These are phyloP conservation scores for Lachancea nothofagi DNA, from an alignment of 805 yeast genomes.

Conservation along the genomic window DNA sequence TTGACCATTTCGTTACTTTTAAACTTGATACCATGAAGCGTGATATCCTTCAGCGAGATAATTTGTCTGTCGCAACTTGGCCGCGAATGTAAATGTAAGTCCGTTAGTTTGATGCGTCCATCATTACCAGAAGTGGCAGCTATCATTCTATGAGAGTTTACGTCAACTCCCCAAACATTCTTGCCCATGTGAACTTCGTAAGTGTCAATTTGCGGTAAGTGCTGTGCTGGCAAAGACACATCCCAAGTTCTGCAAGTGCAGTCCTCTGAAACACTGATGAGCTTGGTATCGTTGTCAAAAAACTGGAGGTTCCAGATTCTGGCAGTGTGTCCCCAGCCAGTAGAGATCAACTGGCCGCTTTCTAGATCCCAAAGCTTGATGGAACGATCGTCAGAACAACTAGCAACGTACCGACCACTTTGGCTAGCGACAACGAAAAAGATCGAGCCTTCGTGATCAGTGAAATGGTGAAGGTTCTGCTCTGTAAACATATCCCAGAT, in stretches of 20 bases:
- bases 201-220: constrained; percentile 32
- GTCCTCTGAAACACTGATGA: constrained; percentile 80
- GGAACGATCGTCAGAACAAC: constrained; percentile 94
- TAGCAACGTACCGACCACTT: constrained; percentile 50
- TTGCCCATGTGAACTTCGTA: constrained; percentile 77
- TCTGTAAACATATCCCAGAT: constrained; percentile 59
- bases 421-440: constrained; percentile 67
- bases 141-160: constrained; percentile 39
- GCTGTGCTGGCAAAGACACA: constrained; percentile 23
- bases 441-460: constrained; percentile 86
- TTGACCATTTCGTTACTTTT: constrained; percentile 53
- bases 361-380: constrained; percentile 65
- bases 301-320: constrained; percentile 83
- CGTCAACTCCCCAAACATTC: constrained; percentile 79
- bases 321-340: constrained; percentile 96
- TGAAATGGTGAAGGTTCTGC: constrained; percentile 47
- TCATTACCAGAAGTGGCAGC: constrained; percentile 93
- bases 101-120: constrained; percentile 68
- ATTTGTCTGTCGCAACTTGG: constrained; percentile 26
- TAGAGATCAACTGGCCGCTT: constrained; percentile 54
- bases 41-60: constrained; percentile 34
- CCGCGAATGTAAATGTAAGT: constrained; percentile 37
- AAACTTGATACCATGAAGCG: constrained; percentile 27
- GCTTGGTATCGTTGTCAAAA: constrained; percentile 34
- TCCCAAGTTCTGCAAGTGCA: constrained; percentile 79